Evolutionary conservation across 495 filamentous ascomycete genomes (phyloP), one percentile per base, ranked within the genome.

Genomic region (Elaphomyces granulatus): DNA sequence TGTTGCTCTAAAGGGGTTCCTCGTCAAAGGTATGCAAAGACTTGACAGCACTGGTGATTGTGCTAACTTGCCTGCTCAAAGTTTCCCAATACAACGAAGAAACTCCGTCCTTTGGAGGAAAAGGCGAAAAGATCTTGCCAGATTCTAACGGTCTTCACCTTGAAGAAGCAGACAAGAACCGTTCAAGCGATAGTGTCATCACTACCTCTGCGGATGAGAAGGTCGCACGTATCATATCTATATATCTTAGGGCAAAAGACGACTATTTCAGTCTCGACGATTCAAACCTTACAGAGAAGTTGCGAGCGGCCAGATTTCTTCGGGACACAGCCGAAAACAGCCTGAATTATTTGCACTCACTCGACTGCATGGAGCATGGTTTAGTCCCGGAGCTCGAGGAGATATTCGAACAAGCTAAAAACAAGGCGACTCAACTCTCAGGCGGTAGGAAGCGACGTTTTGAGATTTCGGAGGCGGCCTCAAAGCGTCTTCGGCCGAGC

Each of bases 251-350:
- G 19, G 66, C 67, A 15, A 62, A 58, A 21, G 45, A 54, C 2
- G 58, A 68, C 2, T 66, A 61, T 44, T 56, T 58, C 38, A 37
- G 31, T 14, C 34, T 43, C 19, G 37, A 36, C 4, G 48, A 46
- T 2, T 40, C 36, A 3, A 34, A 49, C 2, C 41, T 16, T 21
- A 8, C 12, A 12, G 47, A 55, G 10, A 48, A 49, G n/a, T 12
- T 47, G 1, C 44, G 39, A 20, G 53, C 52, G 8, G 60, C 63
- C n/a, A 57, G 59, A 6, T 71, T 68, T 36, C 58, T 71, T 15
- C 65, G 66, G 2, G 67, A 71, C 43, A 68, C 63, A 7, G 60
- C 61, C 2, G 67, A 70, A 38, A 70, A 70, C 42, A 47, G 56
- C 0, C 42, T 67, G 8, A 49, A 40, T 2, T 62, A 66, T 32